phyloP scores from a whole-genome alignment of 2,329 filamentous ascomycete genomes.

The Fusarium pininemorale region DNA sequence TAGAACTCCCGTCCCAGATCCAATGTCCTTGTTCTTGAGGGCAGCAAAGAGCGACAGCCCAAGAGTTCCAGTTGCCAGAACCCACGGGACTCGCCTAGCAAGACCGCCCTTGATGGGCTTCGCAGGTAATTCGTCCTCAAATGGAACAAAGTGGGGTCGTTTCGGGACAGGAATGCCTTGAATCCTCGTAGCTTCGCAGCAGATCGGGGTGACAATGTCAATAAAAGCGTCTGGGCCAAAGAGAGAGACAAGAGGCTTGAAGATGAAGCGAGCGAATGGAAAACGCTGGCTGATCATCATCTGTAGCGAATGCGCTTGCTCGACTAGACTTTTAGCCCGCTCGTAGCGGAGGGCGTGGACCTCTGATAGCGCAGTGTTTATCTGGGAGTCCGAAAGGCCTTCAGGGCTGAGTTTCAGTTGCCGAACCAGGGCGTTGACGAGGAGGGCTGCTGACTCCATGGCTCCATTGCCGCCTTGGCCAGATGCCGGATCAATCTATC shows the following conservation, averaged over 20 bases:
- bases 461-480: neutral
- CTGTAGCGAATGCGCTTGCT: neutral
- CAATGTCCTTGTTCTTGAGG: accelerated
- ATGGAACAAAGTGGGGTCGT: neutral
- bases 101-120: neutral
- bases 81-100: neutral
- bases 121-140: neutral
- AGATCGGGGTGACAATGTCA: neutral
- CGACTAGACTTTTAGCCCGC: neutral
- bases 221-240: neutral
- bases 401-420: neutral
- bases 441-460: neutral
- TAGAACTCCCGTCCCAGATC: neutral
- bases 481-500: neutral
- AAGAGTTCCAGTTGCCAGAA: neutral
- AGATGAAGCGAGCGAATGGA: neutral
- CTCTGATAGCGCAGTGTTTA: neutral
- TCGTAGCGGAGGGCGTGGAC: neutral
- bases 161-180: neutral
- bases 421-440: neutral
- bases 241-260: accelerated
- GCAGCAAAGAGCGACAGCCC: neutral
- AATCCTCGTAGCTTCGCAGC: neutral
- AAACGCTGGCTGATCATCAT: neutral
- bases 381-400: neutral